Evolutionary conservation across 495 filamentous ascomycete genomes (phyloP).

Genomic region (Tuber microsphaerosporum): DNA sequence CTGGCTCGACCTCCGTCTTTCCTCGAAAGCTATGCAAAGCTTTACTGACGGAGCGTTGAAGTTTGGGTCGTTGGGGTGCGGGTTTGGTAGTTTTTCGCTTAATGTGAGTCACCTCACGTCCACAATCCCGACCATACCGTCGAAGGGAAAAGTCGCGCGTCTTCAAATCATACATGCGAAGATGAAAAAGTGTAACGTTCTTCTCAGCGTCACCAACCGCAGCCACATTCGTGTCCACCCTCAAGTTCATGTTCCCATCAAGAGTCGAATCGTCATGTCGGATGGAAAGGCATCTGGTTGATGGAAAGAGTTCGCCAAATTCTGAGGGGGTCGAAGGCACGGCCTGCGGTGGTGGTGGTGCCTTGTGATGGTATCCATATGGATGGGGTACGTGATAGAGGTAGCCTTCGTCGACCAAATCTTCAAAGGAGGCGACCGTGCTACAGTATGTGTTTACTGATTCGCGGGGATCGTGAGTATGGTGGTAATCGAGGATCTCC

Average conservation of each 20-base stretch:
- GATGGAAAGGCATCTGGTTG: constrained; percentile 68
- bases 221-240: constrained; percentile 70
- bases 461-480: constrained; percentile 47
- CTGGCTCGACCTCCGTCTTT: constrained; percentile 51
- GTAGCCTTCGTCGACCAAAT: constrained; percentile 51
- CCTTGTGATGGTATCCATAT: constrained; percentile 45
- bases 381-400: constrained; percentile 46
- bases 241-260: constrained; percentile 96
- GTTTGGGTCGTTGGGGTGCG: constrained; percentile 48
- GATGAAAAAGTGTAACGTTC: constrained; percentile 80
- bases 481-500: constrained; percentile 32
- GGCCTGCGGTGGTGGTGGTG: constrained; percentile 45
- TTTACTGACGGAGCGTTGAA: constrained; percentile 68
- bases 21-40: constrained; percentile 62
- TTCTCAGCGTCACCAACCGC: constrained; percentile 45
- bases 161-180: constrained; percentile 89
- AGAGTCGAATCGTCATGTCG: constrained; percentile 84
- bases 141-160: constrained; percentile 82
- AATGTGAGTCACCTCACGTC: constrained; percentile 86
- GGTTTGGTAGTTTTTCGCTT: constrained; percentile 54
- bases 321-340: constrained; percentile 68
- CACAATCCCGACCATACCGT: constrained; percentile 86
- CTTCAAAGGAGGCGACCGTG: constrained; percentile 58
- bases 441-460: constrained; percentile 79
- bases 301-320: constrained; percentile 83